Percentiles rank a stretch among this genome's conserved stretches.
Evolutionary conservation across 768 basidiomycete species (phyloP).

Genomic region (Amanita phalloides): DNA sequence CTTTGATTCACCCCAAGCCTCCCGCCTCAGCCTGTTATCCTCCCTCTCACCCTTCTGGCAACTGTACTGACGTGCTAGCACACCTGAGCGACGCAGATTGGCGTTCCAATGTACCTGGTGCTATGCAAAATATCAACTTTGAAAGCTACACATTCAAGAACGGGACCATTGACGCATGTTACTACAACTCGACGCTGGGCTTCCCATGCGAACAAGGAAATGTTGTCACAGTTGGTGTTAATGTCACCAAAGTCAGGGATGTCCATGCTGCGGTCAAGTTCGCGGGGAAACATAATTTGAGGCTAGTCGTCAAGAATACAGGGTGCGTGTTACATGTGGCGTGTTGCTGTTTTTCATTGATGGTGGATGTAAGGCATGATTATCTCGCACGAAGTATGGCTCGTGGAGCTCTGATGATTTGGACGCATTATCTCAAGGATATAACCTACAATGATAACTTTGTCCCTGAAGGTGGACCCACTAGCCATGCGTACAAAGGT

Average conservation of each 20-base stretch:
- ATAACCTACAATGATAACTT: constrained; percentile 19
- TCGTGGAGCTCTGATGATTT: constrained; percentile 28
- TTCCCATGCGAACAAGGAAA: constrained; percentile 32
- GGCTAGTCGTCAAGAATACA: constrained; percentile 26
- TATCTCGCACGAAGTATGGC: constrained; percentile 33
- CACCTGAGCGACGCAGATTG: constrained; percentile 23
- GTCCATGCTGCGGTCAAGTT: constrained; percentile 18
- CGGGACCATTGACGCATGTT: constrained; percentile 41
- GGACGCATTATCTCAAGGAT: constrained; percentile 27
- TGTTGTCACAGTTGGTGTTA: constrained; percentile 28
- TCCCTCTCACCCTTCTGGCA: constrained; percentile 18
- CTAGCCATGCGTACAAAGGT: constrained; percentile 1
- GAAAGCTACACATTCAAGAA: constrained; percentile 24
- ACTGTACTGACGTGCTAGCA: constrained; percentile 22
- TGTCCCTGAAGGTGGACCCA: constrained; percentile 21
- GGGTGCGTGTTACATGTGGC: constrained; percentile 9
- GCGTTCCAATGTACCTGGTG: constrained; percentile 29
- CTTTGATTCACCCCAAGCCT: constrained; percentile 30
- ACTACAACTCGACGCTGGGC: constrained; percentile 29
- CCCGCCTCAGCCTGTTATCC: constrained; percentile 33
- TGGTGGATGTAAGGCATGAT: constrained; percentile 25
- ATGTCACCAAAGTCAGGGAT: constrained; percentile 26
- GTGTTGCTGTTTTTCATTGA: not conserved
- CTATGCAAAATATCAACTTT: constrained; percentile 23
- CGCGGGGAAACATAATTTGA: constrained; percentile 19